Conservation (phyloP, 1,284 basidiomycete species). For the Inonotus obliquus region DNA sequence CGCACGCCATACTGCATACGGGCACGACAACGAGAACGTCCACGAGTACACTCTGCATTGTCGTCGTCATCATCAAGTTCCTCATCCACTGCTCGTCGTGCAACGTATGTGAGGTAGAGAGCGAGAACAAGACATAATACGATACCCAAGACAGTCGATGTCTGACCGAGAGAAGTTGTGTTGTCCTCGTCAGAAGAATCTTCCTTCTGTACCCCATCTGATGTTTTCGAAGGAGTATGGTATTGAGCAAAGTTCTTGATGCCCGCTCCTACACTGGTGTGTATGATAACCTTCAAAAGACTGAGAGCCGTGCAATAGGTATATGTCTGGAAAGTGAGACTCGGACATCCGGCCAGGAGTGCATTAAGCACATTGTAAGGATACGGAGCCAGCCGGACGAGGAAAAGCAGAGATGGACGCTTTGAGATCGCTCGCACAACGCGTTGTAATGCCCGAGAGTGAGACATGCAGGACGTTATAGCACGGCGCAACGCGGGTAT, state of each 20-base stretch:
- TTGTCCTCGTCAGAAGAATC: constrained; percentile 34
- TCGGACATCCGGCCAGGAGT: constrained; percentile 80
- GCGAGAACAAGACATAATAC: constrained; percentile 71
- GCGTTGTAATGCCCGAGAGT: constrained; percentile 58
- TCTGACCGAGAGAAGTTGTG: constrained; percentile 49
- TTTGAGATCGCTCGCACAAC: constrained; percentile 86
- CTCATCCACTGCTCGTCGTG: constrained; percentile 76
- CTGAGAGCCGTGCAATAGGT: constrained; percentile 76
- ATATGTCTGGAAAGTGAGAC: constrained; percentile 77
- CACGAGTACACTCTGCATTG: constrained; percentile 28
- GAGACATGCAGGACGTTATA: constrained; percentile 70
- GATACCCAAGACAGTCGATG: constrained; percentile 69
- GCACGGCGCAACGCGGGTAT: constrained; percentile 53
- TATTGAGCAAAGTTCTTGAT: constrained; percentile 79
- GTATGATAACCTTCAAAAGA: constrained; percentile 82
- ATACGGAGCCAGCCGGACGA: constrained; percentile 81
- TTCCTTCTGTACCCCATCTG: constrained; percentile 24
- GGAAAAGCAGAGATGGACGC: constrained; percentile 77
- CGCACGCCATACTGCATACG: constrained; percentile 2
- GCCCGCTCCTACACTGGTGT: constrained; percentile 76
- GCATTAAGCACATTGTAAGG: constrained; percentile 91
- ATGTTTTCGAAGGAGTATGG: constrained; percentile 36
- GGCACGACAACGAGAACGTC: background rate
- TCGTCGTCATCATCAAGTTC: constrained; percentile 54
- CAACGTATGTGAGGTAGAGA: constrained; percentile 74